These are phyloP conservation scores for Brasenia schreberi DNA, from an alignment of 164 flowering plant genomes.

Conservation along the genomic window DNA sequence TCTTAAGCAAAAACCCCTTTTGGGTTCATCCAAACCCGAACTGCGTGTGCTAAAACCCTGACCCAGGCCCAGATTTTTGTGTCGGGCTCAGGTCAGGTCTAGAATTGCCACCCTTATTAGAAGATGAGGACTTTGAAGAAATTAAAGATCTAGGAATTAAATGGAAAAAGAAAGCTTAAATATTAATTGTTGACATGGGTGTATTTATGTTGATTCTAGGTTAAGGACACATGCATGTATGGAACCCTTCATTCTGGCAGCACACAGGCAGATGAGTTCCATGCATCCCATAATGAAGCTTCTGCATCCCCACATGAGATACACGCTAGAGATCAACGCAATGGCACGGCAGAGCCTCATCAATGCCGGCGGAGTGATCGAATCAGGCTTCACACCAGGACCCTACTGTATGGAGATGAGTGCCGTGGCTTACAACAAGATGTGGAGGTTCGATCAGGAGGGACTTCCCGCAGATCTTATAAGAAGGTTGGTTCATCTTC, in stretches of 20 bases:
- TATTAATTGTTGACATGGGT: neutral
- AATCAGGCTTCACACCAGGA: slow-evolving; percentile 31
- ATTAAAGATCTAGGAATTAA: neutral
- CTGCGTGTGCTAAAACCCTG: neutral
- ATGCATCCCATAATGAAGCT: slow-evolving; percentile 69
- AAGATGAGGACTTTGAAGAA: neutral
- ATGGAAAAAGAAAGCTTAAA: neutral
- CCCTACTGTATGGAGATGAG: slow-evolving; percentile 48
- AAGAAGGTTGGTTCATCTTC: slow-evolving; percentile 23
- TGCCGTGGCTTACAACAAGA: slow-evolving; percentile 37
- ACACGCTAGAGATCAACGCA: slow-evolving; percentile 78
- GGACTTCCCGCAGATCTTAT: slow-evolving; percentile 60
- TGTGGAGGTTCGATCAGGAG: slow-evolving; percentile 56
- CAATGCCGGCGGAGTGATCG: slow-evolving; percentile 54
- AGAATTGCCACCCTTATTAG: neutral
- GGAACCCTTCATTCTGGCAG: slow-evolving; percentile 66
- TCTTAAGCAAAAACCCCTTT: too few relatives aligned
- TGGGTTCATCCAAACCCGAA: too few relatives aligned
- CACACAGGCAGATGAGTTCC: slow-evolving; percentile 54
- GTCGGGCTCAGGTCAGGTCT: too few relatives aligned
- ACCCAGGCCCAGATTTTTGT: neutral
- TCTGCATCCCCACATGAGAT: slow-evolving; percentile 55
- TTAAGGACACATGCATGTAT: slow-evolving; percentile 45
- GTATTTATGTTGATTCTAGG: slow-evolving; percentile 25
- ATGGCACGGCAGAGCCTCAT: slow-evolving; percentile 48